These are phyloP conservation scores for Adansonia gregorii DNA, from an alignment of 441 rosid species.

Conservation along the genomic window DNA sequence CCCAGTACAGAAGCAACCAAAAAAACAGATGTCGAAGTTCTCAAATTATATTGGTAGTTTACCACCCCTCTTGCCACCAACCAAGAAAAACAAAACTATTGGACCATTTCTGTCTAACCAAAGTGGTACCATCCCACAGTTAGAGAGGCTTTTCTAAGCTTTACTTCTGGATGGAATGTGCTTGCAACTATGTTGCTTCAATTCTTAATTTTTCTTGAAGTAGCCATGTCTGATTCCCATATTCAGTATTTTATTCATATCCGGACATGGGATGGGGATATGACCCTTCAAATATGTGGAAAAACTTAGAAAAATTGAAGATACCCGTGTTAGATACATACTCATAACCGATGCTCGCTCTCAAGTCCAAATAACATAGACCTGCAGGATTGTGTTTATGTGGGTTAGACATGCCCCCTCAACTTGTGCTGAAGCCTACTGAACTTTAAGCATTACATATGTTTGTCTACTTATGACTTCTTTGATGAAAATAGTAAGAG, in stretches of 20 bases:
- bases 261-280: too few species aligned
- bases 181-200: background rate
- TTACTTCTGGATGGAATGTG: background rate
- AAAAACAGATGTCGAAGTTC: too few species aligned
- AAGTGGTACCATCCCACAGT: background rate
- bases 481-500: background rate
- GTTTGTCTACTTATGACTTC: background rate
- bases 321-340: too few species aligned
- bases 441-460: background rate
- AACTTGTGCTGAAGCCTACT: background rate
- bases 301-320: too few species aligned
- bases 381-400: background rate
- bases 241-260: too few species aligned
- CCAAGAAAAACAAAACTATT: background rate
- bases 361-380: too few species aligned
- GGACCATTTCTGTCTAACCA: background rate
- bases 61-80: background rate
- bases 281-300: too few species aligned
- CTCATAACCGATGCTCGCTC: too few species aligned
- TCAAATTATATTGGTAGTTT: background rate
- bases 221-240: too few species aligned
- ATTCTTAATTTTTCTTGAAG: too few species aligned
- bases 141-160: slow-evolving; percentile 5
- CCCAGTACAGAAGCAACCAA: background rate
- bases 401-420: background rate